Percentiles rank a stretch among this genome's conserved stretches.
Evolutionary conservation across 371 early-diverging fungal genomes (phyloP).

Genomic region (Mucor sp.): DNA sequence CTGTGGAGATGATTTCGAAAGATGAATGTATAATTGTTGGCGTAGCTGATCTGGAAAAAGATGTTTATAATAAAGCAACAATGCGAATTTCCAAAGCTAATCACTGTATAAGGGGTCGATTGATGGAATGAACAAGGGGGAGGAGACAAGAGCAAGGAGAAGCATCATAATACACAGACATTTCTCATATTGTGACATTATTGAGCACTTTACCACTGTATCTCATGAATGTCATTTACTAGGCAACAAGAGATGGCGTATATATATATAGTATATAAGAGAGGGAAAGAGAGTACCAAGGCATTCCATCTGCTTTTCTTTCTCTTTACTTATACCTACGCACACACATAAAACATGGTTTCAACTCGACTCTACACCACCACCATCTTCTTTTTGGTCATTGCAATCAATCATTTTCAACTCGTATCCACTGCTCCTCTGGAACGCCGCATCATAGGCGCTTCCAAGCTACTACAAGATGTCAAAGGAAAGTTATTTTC

Average conservation of each 20-base stretch:
- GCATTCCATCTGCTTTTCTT: neutral
- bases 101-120: neutral
- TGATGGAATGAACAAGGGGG: neutral
- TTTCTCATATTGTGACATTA: neutral
- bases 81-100: too few species aligned
- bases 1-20: too few species aligned
- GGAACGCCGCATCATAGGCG: neutral
- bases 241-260: neutral
- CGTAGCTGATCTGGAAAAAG: too few species aligned
- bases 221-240: neutral
- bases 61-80: too few species aligned
- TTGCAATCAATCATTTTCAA: neutral
- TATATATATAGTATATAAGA: neutral
- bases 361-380: neutral
- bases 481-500: constrained; percentile 10
- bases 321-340: neutral
- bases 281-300: neutral
- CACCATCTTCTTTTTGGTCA: neutral
- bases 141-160: neutral
- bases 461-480: neutral
- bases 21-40: too few species aligned
- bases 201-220: neutral
- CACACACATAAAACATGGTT: neutral
- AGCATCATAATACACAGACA: neutral
- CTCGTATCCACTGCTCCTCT: neutral